Evolutionary conservation across 495 filamentous ascomycete species (phyloP).

Genomic region (Penicillium lividum): DNA sequence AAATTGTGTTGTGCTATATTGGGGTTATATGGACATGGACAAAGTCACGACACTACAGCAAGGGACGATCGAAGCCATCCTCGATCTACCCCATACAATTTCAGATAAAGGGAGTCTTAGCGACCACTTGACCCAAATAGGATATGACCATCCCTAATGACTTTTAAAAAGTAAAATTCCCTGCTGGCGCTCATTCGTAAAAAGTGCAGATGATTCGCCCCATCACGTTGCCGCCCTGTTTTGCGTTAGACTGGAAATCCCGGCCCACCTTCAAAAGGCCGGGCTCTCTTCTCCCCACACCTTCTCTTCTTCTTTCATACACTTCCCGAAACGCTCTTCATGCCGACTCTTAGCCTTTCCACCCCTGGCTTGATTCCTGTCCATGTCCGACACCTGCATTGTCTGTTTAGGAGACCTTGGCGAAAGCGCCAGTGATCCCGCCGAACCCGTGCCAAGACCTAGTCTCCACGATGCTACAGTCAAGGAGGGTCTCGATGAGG

Average conservation of each 20-base stretch:
- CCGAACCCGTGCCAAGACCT: conserved; percentile 49
- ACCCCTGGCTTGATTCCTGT: conserved; percentile 38
- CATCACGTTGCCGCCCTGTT: conserved; percentile 45
- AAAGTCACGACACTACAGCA: conserved; percentile 3
- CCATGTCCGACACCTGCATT: conserved; percentile 93
- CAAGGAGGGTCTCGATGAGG: conserved; percentile 37
- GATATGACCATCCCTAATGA: neutral
- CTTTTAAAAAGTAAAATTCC: neutral
- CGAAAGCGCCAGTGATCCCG: conserved; percentile 54
- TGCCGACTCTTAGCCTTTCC: conserved; percentile 42
- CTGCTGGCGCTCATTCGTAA: conserved; percentile 1
- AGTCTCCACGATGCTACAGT: conserved; percentile 39
- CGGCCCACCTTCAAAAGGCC: conserved; percentile 51
- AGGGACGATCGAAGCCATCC: conserved; percentile 4
- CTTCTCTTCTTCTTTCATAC: conserved; percentile 31
- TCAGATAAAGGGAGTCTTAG: neutral
- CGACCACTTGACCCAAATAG: neutral
- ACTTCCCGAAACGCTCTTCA: conserved; percentile 43
- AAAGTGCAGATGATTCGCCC: conserved; percentile 33
- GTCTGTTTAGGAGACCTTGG: conserved; percentile 93
- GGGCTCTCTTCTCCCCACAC: conserved; percentile 41
- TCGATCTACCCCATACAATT: neutral
- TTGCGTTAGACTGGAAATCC: conserved; percentile 45
- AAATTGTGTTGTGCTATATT: neutral
- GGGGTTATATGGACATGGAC: neutral